Evolutionary conservation across 306 rosid genomes (phyloP).

Genomic region (Rosa multiflora): DNA sequence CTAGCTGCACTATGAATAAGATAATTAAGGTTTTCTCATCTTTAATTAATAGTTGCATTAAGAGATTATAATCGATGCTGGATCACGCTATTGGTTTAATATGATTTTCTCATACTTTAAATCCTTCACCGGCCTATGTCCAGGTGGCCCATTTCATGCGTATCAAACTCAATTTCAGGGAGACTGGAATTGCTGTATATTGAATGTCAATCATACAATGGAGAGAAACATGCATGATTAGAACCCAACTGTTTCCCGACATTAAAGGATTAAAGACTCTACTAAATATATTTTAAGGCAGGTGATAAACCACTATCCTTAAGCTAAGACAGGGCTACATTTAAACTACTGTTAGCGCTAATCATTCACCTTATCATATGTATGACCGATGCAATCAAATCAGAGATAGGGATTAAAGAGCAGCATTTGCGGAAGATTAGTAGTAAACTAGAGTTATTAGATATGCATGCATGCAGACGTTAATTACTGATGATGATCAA

Average conservation of each 20-base stretch:
- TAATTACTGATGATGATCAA: background rate
- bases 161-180: conserved; percentile 3
- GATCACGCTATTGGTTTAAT: background rate
- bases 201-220: background rate
- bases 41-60: background rate
- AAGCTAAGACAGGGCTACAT: background rate
- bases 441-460: background rate
- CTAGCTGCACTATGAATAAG: background rate
- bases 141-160: conserved; percentile 10
- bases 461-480: conserved; percentile 5
- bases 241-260: conserved; percentile 2
- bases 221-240: background rate
- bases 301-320: conserved; percentile 10
- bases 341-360: background rate
- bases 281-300: background rate
- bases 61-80: background rate
- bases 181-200: background rate
- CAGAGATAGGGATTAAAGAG: background rate
- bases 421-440: background rate
- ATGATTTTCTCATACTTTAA: background rate
- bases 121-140: background rate
- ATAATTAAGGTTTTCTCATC: background rate
- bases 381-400: background rate
- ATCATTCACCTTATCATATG: background rate
- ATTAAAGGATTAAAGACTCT: background rate